Base-by-base conservation (phyloP, 768 basidiomycete genomes). In the Agrocybe praecox region DNA sequence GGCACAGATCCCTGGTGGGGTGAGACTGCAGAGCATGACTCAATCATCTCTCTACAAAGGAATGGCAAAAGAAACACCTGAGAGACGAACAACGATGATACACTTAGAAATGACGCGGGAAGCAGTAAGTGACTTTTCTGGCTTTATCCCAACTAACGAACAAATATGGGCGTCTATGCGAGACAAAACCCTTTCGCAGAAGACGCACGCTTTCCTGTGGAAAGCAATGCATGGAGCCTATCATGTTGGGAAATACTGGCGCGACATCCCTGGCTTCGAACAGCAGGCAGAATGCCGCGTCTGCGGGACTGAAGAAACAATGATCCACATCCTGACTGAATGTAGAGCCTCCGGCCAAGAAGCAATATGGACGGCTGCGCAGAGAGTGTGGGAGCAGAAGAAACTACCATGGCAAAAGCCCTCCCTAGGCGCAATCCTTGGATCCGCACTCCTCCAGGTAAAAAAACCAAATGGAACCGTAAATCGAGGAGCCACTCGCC, bases 381-480 rank as follows among this genome's bases (percentile, higher is more conserved):
- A 34, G 15, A 7, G 33, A 7, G 15, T 34, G 8, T 34, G 33
- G 33, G 8, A 15, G 7, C 33, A 34, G 8, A 34, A 34, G 33
- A 34, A 34, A 34, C 15, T 34, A 15, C 33, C 33, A 7, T 46
- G 19, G 51, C 15, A 8, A 49, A 34, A 47, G 19, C 57, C 55
- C 0, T 43, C 60, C 0, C 21, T 66, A 1, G 68, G 66, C 2
- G 19, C 14, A 2, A 57, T 67, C 6, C 46, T 65, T 2, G 64
- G 59, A 0, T 57, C 58, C 23, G 55, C 59, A 0, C 32, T 63
- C 17, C 19, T 18, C 1, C 6, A 21, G 1, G 43, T 53, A 19
- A 19, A 10, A 10, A 15, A 54, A 10, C 19, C 33, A 2, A 46
- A 45, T 12, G 49, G 57, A 15, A 23, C n/a, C 58, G 24, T 10